These are phyloP conservation scores for Nakazawaea wickerhamii DNA, from an alignment of 805 yeast species.

Conservation along the genomic window DNA sequence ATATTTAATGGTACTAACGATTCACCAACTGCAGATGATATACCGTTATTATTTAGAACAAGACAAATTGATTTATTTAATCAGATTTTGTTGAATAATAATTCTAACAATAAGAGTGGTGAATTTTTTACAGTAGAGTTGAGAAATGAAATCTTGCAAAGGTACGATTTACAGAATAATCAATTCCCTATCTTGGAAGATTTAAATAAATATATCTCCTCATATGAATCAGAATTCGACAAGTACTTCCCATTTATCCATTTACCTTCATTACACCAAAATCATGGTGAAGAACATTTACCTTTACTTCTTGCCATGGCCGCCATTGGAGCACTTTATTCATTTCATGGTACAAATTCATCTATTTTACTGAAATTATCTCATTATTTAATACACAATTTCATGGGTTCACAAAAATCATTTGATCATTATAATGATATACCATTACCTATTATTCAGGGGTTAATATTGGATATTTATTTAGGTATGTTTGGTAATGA, in stretches of 20 bases:
- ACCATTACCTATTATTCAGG: conserved; percentile 52
- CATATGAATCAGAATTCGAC: conserved; percentile 74
- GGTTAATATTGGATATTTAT: conserved; percentile 50
- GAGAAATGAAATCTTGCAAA: conserved; percentile 45
- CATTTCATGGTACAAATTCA: conserved; percentile 75
- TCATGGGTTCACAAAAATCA: conserved; percentile 47
- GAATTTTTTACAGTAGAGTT: conserved; percentile 45
- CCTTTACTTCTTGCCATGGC: conserved; percentile 78
- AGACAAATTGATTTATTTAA: conserved; percentile 64
- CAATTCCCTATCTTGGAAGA: conserved; percentile 76
- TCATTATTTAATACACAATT: conserved; percentile 59
- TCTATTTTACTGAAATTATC: conserved; percentile 63
- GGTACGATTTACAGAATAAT: conserved; percentile 46
- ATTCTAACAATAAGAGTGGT: conserved; percentile 8
- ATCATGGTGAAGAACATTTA: conserved; percentile 40
- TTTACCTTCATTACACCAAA: conserved; percentile 48
- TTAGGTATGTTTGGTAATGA: conserved; percentile 53
- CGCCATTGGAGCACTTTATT: conserved; percentile 83
- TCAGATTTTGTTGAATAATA: conserved; percentile 24
- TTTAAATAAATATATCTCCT: conserved; percentile 66
- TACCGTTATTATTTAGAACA: conserved; percentile 55
- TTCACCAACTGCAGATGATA: conserved; percentile 30
- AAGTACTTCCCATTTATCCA: conserved; percentile 83
- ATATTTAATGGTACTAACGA: conserved; percentile 9
- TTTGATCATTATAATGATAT: conserved; percentile 47